These are phyloP conservation scores for Globisporangium abappressorium DNA, from an alignment of 352 stramenopile genomes.

Conservation along the genomic window DNA sequence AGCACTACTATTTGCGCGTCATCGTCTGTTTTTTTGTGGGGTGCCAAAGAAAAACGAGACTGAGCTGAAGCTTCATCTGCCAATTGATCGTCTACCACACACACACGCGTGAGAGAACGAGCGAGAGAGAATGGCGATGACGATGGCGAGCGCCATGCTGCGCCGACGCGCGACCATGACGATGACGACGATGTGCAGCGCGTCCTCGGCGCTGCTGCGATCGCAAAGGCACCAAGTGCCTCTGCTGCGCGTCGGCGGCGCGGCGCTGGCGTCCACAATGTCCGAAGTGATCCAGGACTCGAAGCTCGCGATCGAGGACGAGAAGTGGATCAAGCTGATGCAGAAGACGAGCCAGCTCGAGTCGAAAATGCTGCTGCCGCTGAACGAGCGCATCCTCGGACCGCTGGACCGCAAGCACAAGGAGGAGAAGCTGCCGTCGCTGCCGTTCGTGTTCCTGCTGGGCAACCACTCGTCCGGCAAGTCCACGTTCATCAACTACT, in stretches of 20 bases:
- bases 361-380: constrained; percentile 63
- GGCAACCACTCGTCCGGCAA: constrained; percentile 99
- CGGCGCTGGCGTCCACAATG: constrained; percentile 11
- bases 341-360: constrained; percentile 76
- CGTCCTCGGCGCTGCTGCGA: not conserved
- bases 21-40: not conserved
- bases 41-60: constrained; percentile 9
- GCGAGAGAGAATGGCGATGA: constrained; percentile 13
- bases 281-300: constrained; percentile 30
- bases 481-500: constrained; percentile 99
- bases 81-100: constrained; percentile 1
- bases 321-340: constrained; percentile 86
- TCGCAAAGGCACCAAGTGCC: not conserved
- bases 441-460: constrained; percentile 98
- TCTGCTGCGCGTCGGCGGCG: not conserved
- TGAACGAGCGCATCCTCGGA: constrained; percentile 84
- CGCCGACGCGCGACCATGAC: not conserved
- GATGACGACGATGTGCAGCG: not conserved
- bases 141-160: constrained; percentile 12
- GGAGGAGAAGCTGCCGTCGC: constrained; percentile 89
- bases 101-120: not conserved
- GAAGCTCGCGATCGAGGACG: constrained; percentile 35
- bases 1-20: not conserved
- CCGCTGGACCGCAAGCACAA: constrained; percentile 88
- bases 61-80: constrained; percentile 2